Base-by-base conservation (phyloP, 345 rosid genomes). In the Bruguiera sexangula region DNA sequence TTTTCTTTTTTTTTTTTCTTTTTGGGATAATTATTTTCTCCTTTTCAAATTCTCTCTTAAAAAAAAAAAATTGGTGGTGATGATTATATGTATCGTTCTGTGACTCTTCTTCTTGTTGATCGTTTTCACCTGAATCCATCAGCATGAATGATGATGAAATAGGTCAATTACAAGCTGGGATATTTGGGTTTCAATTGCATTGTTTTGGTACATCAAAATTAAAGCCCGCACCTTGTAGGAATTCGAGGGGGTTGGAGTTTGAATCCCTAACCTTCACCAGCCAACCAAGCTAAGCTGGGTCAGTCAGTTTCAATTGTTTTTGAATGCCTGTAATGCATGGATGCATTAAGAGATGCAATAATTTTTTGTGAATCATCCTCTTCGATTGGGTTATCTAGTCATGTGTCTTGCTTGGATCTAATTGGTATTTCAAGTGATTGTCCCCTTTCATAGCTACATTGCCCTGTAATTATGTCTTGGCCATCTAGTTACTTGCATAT, bases 331-430 rank as follows among this genome's bases (percentile, higher is more conserved):
- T 43, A 43, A 43, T 43, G 16, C 50, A 43, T 43, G 18, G 4
- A 13, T 43, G 18, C 50, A 43, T 43, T 15, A 13, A 43, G 16
- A 53, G 36, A 8, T 46, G 46, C 56, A 63, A 36, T 43, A 37
- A 63, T 53, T 34, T 20, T 9, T 21, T 39, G 5, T 39, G 37
- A 20, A 46, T 63, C 62, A 56, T 61, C 48, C 68, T 30, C 51
- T 36, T 20, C 26, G 21, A 8, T 1, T 62, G 66, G 65, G 24
- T 29, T 60, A 2, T 22, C 13, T 57, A 43, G 22, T 63, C 52
- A 26, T 74, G 34, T 21, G 31, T 43, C 56, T 68, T 64, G 39
- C 52, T 24, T 31, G 56, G 57, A 36, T 63, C 32, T 63, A 75
- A 26, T 63, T 3, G 24, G 48, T 34, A 18, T 11, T 11, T 43